Evolutionary conservation across 2,329 filamentous ascomycete genomes (phyloP).

Genomic region (Penicillium concentricum): DNA sequence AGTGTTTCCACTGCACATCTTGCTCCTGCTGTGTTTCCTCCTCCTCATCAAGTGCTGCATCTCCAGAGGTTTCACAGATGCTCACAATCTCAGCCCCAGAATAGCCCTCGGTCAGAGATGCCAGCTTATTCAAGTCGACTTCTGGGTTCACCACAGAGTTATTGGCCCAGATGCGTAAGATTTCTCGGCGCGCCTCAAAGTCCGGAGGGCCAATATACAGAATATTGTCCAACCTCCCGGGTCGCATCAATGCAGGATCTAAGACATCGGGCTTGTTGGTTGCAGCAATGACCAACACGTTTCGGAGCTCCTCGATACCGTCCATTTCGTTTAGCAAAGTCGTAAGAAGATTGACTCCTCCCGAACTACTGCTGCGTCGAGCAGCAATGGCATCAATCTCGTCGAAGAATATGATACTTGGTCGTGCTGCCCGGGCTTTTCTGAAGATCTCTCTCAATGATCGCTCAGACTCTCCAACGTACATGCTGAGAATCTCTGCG

Average conservation of each 20-base stretch:
- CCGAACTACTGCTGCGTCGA: slow-evolving; percentile 52
- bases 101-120: slow-evolving; percentile 67
- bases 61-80: slow-evolving; percentile 54
- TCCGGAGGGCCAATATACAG: slow-evolving; percentile 85
- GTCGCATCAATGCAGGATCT: slow-evolving; percentile 80
- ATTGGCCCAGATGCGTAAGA: slow-evolving; percentile 67
- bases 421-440: slow-evolving; percentile 78
- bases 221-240: slow-evolving; percentile 79
- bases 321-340: slow-evolving; percentile 95
- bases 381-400: slow-evolving; percentile 86
- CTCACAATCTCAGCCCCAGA: slow-evolving; percentile 80
- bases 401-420: slow-evolving; percentile 95
- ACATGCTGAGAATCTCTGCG: slow-evolving; percentile 92
- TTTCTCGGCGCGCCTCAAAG: slow-evolving; percentile 68
- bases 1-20: slow-evolving; percentile 43
- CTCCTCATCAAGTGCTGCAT: slow-evolving; percentile 53
- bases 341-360: slow-evolving; percentile 76
- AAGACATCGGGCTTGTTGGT: slow-evolving; percentile 87
- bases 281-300: slow-evolving; percentile 83
- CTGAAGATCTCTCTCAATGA: slow-evolving; percentile 81
- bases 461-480: slow-evolving; percentile 91
- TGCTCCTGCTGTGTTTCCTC: slow-evolving; percentile 43
- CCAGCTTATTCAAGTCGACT: slow-evolving; percentile 65
- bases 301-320: slow-evolving; percentile 79
- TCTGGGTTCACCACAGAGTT: slow-evolving; percentile 61